These are phyloP conservation scores for Penicillium taxi DNA, from an alignment of 495 filamentous ascomycete genomes.

Conservation along the genomic window DNA sequence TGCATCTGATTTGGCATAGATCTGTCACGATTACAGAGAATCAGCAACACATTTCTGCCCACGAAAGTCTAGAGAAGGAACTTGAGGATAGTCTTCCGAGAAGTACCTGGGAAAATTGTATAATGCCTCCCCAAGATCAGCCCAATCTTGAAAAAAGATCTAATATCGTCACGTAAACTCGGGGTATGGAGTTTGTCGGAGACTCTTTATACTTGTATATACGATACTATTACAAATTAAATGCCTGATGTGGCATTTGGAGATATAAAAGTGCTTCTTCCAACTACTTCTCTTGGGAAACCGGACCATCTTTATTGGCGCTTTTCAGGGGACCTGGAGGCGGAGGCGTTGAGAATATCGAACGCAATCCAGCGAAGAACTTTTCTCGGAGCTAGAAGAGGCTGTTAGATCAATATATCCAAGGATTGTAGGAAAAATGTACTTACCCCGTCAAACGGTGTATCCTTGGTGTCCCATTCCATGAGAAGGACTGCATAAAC, in stretches of 20 bases:
- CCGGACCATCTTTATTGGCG: conserved; percentile 10
- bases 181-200: too few relatives aligned
- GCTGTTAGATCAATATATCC: background rate
- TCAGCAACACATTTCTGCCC: too few relatives aligned
- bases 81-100: too few relatives aligned
- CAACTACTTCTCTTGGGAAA: conserved; percentile 1
- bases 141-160: too few relatives aligned
- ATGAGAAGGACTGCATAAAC: conserved; percentile 71
- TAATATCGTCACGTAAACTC: too few relatives aligned
- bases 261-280: background rate
- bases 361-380: conserved; percentile 28
- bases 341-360: conserved; percentile 30
- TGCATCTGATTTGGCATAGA: too few relatives aligned
- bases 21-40: too few relatives aligned
- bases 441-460: conserved; percentile 52
- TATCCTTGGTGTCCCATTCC: conserved; percentile 58
- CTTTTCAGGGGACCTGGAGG: conserved; percentile 24
- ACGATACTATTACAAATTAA: conserved; percentile 7
- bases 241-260: conserved; percentile 4
- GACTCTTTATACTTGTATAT: too few relatives aligned
- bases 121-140: too few relatives aligned
- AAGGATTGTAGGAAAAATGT: conserved; percentile 1
- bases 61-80: too few relatives aligned
- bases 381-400: conserved; percentile 27
- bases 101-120: too few relatives aligned